These are phyloP conservation scores for Cyclocybe cylindracea DNA, from an alignment of 768 basidiomycete species.

Conservation along the genomic window DNA sequence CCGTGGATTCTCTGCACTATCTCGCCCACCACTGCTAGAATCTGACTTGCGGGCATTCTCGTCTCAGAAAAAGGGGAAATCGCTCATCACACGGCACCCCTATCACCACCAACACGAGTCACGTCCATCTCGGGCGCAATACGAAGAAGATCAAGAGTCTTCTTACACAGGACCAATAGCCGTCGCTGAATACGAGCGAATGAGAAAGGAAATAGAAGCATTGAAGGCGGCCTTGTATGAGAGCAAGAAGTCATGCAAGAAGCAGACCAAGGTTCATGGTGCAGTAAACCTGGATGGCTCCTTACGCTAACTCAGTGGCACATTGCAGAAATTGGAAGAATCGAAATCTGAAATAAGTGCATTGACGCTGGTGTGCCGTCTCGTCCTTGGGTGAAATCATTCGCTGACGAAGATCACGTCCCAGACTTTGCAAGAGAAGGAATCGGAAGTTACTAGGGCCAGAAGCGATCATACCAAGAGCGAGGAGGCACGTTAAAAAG, in stretches of 20 bases:
- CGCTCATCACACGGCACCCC: not conserved
- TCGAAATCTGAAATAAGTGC: slow-evolving; percentile 42
- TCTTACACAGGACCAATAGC: slow-evolving; percentile 34
- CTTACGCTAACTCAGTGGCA: not conserved
- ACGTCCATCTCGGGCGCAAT: not conserved
- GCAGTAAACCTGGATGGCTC: not conserved
- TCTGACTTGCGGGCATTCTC: not conserved
- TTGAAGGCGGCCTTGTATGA: slow-evolving; percentile 51
- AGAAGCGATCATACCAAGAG: slow-evolving; percentile 49
- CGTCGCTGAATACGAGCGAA: slow-evolving; percentile 49
- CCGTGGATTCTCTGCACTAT: slow-evolving; percentile 2
- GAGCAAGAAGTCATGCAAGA: slow-evolving; percentile 50
- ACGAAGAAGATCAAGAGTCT: not conserved
- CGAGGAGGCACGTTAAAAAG: slow-evolving; percentile 50
- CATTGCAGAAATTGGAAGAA: slow-evolving; percentile 52
- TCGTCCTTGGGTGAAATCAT: not conserved
- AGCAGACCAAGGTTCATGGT: slow-evolving; percentile 53
- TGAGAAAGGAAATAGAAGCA: slow-evolving; percentile 58
- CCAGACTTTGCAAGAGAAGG: slow-evolving; percentile 47
- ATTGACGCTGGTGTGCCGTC: slow-evolving; percentile 35
- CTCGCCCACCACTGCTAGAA: not conserved
- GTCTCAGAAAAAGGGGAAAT: slow-evolving; percentile 1
- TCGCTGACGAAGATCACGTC: not conserved
- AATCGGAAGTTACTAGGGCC: slow-evolving; percentile 42
- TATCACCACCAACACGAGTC: not conserved